Evolutionary conservation across 2,329 filamentous ascomycete genomes (phyloP).

Genomic region (Venturia effusa): DNA sequence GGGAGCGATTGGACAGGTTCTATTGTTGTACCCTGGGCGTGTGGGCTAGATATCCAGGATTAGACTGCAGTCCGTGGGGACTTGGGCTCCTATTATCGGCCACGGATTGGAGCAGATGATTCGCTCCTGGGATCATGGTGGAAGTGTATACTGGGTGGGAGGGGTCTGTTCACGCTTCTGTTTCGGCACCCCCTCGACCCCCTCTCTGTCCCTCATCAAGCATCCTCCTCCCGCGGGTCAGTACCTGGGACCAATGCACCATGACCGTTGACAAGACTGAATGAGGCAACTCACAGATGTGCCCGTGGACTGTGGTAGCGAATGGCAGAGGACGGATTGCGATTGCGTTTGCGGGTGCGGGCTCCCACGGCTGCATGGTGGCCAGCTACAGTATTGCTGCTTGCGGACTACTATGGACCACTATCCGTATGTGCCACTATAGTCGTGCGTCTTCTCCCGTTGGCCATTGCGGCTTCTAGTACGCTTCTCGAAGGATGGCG

Average conservation of each 20-base stretch:
- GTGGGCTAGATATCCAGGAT: neutral
- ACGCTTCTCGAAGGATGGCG: neutral
- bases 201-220: neutral
- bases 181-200: neutral
- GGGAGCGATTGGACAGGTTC: neutral
- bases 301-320: neutral
- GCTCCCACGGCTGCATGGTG: too few species aligned
- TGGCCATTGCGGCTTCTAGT: neutral
- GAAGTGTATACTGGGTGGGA: neutral
- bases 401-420: too few species aligned
- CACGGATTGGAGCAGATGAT: slow-evolving; percentile 2
- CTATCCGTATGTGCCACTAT: too few species aligned
- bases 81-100: neutral
- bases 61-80: neutral
- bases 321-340: too few species aligned
- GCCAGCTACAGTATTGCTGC: too few species aligned
- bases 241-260: neutral
- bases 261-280: neutral
- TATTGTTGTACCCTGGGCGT: neutral
- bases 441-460: neutral
- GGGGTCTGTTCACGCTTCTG: neutral
- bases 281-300: neutral
- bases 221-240: too few species aligned
- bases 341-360: too few species aligned
- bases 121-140: neutral